Conservation (phyloP, 768 basidiomycete genomes). For the Pleurotus djamor region DNA sequence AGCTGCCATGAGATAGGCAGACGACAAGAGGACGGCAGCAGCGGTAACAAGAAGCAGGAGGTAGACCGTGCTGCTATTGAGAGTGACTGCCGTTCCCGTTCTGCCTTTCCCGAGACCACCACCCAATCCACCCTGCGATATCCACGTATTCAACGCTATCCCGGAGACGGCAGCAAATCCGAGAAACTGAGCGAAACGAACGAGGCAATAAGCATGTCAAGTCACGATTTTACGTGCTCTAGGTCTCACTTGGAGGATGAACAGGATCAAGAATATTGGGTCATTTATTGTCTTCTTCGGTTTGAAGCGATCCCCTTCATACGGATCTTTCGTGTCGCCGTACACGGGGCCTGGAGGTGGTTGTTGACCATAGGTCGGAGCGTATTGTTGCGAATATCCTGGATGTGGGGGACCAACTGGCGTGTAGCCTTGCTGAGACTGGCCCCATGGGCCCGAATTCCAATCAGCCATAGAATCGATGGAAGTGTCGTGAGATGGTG, state of each 20-base stretch:
- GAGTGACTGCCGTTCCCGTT: constrained; percentile 55
- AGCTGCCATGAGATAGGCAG: constrained; percentile 65
- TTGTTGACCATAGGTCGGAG: constrained; percentile 19
- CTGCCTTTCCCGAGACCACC: constrained; percentile 61
- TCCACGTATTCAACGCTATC: constrained; percentile 61
- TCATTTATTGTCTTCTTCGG: constrained; percentile 73
- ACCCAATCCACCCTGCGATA: constrained; percentile 62
- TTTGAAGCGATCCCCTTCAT: constrained; percentile 61
- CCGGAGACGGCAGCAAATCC: constrained; percentile 71
- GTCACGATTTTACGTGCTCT: background rate
- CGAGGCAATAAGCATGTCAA: background rate
- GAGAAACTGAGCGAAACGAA: constrained; percentile 60
- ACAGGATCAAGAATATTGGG: constrained; percentile 66
- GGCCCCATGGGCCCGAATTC: constrained; percentile 1
- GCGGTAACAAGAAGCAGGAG: constrained; percentile 75
- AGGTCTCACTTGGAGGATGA: constrained; percentile 59
- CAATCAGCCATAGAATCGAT: constrained; percentile 1
- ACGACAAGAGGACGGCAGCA: constrained; percentile 63
- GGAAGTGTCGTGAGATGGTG: background rate
- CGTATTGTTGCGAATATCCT: constrained; percentile 16
- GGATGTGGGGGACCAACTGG: constrained; percentile 8
- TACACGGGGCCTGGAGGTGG: constrained; percentile 18
- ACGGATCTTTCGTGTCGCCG: constrained; percentile 47
- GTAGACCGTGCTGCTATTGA: constrained; percentile 78
- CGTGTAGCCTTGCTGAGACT: constrained; percentile 6